Evolutionary conservation across 495 filamentous ascomycete species (phyloP).

Genomic region (Talaromyces stipitatus): DNA sequence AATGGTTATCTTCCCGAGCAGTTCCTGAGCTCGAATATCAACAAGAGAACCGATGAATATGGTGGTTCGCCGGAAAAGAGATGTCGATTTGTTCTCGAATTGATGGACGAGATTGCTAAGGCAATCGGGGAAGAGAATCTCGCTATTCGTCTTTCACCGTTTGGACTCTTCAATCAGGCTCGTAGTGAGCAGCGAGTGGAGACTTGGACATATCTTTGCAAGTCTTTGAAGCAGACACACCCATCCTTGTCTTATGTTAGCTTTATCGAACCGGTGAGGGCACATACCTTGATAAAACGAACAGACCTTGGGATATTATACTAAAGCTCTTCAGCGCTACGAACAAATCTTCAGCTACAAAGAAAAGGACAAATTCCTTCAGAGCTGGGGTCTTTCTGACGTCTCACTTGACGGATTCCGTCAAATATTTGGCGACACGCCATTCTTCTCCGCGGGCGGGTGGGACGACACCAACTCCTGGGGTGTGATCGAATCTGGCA

Average conservation of each 20-base stretch:
- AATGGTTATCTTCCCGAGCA: conserved; percentile 75
- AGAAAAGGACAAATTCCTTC: conserved; percentile 38
- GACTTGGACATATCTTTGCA: conserved; percentile 43
- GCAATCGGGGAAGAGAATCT: conserved; percentile 61
- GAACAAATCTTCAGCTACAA: conserved; percentile 39
- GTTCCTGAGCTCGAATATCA: conserved; percentile 56
- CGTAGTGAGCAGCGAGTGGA: conserved; percentile 32
- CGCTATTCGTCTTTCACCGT: conserved; percentile 43
- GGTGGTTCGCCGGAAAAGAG: conserved; percentile 70
- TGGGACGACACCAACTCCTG: conserved; percentile 40
- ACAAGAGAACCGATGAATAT: conserved; percentile 56
- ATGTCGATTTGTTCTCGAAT: conserved; percentile 54
- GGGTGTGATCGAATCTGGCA: conserved; percentile 33
- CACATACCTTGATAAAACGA: too few relatives aligned
- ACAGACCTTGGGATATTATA: too few relatives aligned
- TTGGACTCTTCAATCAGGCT: conserved; percentile 43
- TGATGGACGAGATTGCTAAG: conserved; percentile 39
- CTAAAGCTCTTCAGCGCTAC: too few relatives aligned
- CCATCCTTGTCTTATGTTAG: conserved; percentile 42
- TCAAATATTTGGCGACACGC: conserved; percentile 37
- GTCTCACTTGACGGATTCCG: conserved; percentile 32
- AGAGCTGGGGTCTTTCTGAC: conserved; percentile 33
- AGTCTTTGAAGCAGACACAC: conserved; percentile 39
- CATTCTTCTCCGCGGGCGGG: conserved; percentile 41
- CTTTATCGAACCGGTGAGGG: conserved; percentile 45